Percentiles rank a stretch among this genome's conserved stretches.
These are phyloP conservation scores for Annulohypoxylon nitens DNA, from an alignment of 495 filamentous ascomycete genomes.

Conservation along the genomic window DNA sequence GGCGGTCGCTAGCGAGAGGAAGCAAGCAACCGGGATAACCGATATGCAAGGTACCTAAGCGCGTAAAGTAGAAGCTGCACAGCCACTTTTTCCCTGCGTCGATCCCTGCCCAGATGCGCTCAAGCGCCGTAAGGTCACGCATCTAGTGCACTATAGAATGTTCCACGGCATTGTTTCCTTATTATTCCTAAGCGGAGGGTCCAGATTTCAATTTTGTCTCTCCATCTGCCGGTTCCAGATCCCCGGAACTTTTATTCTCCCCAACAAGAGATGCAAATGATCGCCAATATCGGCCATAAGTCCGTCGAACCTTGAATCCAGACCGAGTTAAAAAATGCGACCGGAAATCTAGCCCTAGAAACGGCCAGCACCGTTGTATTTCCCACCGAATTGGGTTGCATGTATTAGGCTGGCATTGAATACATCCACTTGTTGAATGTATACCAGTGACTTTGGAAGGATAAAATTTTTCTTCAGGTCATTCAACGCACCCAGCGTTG, in stretches of 20 bases:
- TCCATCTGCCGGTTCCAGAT: slow-evolving; percentile 42
- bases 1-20: slow-evolving; percentile 5
- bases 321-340: neutral
- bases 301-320: neutral
- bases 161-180: slow-evolving; percentile 26
- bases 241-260: slow-evolving; percentile 26
- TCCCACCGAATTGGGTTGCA: neutral
- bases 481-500: slow-evolving; percentile 20
- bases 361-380: slow-evolving; percentile 34
- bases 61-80: slow-evolving; percentile 19
- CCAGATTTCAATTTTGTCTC: slow-evolving; percentile 26
- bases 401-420: neutral
- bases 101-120: slow-evolving; percentile 11
- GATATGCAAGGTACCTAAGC: slow-evolving; percentile 42
- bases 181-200: slow-evolving; percentile 32
- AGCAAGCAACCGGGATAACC: slow-evolving; percentile 32
- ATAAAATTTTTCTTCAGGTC: slow-evolving; percentile 9
- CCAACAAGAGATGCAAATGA: slow-evolving; percentile 15
- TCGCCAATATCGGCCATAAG: neutral
- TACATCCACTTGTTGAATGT: neutral
- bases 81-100: slow-evolving; percentile 36
- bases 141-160: slow-evolving; percentile 40
- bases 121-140: slow-evolving; percentile 19
- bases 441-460: neutral
- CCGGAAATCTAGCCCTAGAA: slow-evolving; percentile 8